These are phyloP conservation scores for Fusarium succisae DNA, from an alignment of 2,329 filamentous ascomycete species.

Conservation along the genomic window DNA sequence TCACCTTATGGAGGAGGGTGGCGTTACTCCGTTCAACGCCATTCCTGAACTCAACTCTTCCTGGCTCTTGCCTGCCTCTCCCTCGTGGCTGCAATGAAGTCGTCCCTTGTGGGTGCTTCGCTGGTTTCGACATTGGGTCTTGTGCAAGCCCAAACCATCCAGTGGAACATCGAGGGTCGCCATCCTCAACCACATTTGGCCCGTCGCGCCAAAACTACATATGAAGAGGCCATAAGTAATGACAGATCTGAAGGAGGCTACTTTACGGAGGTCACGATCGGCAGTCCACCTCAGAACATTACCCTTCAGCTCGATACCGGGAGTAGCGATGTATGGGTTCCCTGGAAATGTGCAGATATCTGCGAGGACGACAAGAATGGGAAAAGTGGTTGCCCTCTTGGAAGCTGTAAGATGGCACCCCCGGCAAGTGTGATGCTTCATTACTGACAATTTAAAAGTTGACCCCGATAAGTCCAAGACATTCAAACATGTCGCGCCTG, in stretches of 20 bases:
- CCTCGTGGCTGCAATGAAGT: slow-evolving; percentile 38
- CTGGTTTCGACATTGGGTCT: slow-evolving; percentile 38
- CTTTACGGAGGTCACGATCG: slow-evolving; percentile 65
- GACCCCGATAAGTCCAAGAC: slow-evolving; percentile 56
- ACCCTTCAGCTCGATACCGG: slow-evolving; percentile 71
- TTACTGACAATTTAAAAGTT: slow-evolving; percentile 52
- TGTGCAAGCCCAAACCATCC: slow-evolving; percentile 50
- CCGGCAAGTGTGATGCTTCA: background rate
- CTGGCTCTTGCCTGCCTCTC: background rate
- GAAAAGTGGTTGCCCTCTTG: slow-evolving; percentile 51
- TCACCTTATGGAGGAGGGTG: slow-evolving; percentile 39
- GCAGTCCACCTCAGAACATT: slow-evolving; percentile 65
- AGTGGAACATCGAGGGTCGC: slow-evolving; percentile 58
- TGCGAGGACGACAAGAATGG: slow-evolving; percentile 46
- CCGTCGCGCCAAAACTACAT: slow-evolving; percentile 52
- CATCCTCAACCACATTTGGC: slow-evolving; percentile 43
- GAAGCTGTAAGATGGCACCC: slow-evolving; percentile 55
- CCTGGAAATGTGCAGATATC: slow-evolving; percentile 49
- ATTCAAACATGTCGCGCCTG: slow-evolving; percentile 53
- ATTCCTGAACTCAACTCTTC: slow-evolving; percentile 27
- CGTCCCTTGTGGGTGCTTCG: slow-evolving; percentile 28
- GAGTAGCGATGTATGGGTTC: slow-evolving; percentile 72
- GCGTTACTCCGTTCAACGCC: slow-evolving; percentile 31
- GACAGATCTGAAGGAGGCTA: slow-evolving; percentile 58
- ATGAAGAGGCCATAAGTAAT: slow-evolving; percentile 57